These are phyloP conservation scores for Penicillium vulpinum DNA, from an alignment of 2,329 filamentous ascomycete genomes.

Conservation along the genomic window DNA sequence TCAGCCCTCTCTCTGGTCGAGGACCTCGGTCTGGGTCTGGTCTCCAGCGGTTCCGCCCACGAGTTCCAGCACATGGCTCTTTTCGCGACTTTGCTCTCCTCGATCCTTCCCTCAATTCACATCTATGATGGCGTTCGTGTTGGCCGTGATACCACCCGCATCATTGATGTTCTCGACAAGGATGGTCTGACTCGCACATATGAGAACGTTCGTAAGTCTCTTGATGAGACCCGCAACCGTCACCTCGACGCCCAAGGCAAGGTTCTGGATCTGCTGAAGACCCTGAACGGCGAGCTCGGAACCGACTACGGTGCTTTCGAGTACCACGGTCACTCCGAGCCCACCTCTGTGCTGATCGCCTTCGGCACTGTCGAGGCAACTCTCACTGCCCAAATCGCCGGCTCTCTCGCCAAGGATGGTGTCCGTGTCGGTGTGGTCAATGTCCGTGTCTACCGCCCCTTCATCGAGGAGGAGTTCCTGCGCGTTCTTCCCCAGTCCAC, in stretches of 20 bases:
- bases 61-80: slow-evolving; percentile 95
- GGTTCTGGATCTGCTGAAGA: slow-evolving; percentile 66
- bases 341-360: slow-evolving; percentile 82
- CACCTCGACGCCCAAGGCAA: slow-evolving; percentile 70
- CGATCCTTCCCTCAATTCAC: slow-evolving; percentile 78
- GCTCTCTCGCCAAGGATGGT: slow-evolving; percentile 69
- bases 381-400: slow-evolving; percentile 76
- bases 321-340: slow-evolving; percentile 78
- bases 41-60: slow-evolving; percentile 81
- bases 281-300: slow-evolving; percentile 87
- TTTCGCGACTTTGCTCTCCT: slow-evolving; percentile 79
- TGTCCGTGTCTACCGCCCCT: slow-evolving; percentile 91
- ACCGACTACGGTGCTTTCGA: slow-evolving; percentile 93
- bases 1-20: slow-evolving; percentile 78
- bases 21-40: slow-evolving; percentile 82
- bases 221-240: slow-evolving; percentile 65
- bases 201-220: slow-evolving; percentile 62
- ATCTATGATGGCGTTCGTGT: slow-evolving; percentile 85
- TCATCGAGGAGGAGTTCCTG: slow-evolving; percentile 92
- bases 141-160: slow-evolving; percentile 75
- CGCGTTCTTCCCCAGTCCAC: slow-evolving; percentile 73
- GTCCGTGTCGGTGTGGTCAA: slow-evolving; percentile 83
- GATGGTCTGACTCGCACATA: slow-evolving; percentile 68
- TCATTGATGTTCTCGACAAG: slow-evolving; percentile 79
- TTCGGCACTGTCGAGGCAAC: slow-evolving; percentile 92